phyloP scores from a whole-genome alignment of 768 basidiomycete species.

The Suillus discolor region DNA sequence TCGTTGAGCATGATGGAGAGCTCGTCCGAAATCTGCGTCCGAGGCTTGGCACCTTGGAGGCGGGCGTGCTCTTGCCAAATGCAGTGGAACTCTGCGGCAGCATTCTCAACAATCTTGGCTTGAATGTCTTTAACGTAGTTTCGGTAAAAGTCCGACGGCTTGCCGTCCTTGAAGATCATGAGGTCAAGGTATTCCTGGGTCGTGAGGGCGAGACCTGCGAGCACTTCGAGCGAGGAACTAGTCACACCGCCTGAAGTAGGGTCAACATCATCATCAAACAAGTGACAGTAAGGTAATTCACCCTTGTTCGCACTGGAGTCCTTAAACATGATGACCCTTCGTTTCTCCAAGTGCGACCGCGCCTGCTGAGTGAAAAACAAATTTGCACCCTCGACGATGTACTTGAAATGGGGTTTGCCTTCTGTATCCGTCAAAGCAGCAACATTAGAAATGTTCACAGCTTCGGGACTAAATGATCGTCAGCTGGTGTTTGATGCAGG shows the following conservation, averaged over 20 bases:
- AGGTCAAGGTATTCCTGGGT: conserved; percentile 87
- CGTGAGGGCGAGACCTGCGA: conserved; percentile 91
- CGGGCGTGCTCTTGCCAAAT: conserved; percentile 92
- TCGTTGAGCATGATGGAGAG: conserved; percentile 86
- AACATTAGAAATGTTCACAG: conserved; percentile 97
- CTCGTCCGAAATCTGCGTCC: conserved; percentile 95
- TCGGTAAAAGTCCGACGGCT: conserved; percentile 86
- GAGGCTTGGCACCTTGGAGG: conserved; percentile 77
- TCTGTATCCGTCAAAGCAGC: conserved; percentile 85
- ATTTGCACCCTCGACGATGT: conserved; percentile 95
- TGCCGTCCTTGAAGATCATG: conserved; percentile 94
- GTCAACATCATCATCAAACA: conserved; percentile 4
- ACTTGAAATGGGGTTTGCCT: conserved; percentile 97
- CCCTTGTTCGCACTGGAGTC: conserved; percentile 97
- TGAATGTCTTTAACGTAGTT: conserved; percentile 94
- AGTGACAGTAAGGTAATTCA: conserved; percentile 18
- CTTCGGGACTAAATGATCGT: conserved; percentile 64
- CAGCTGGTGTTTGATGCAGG: not conserved
- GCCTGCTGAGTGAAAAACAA: conserved; percentile 97
- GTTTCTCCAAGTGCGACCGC: conserved; percentile 90
- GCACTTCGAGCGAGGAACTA: conserved; percentile 93
- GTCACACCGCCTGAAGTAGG: conserved; percentile 80
- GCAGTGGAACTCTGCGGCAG: conserved; percentile 85
- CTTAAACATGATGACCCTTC: conserved; percentile 91
- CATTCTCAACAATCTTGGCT: conserved; percentile 86